A percentile compares a stretch with the other conserved stretches of the same genome.
Conservation (phyloP, 2,329 filamentous ascomycete genomes). For the Massarina eburnea region DNA sequence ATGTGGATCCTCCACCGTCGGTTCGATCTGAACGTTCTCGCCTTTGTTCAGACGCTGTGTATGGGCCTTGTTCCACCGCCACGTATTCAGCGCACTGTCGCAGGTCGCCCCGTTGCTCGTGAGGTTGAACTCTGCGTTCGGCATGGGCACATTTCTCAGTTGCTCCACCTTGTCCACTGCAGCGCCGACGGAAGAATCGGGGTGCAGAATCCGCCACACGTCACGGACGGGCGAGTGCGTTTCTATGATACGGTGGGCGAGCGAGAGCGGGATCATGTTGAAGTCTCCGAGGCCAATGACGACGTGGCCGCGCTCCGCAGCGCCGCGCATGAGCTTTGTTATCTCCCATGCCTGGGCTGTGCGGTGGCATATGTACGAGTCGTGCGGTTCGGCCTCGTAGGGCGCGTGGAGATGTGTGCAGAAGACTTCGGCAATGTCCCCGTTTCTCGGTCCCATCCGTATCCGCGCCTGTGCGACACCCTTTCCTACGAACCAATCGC, state of each 20-base stretch:
- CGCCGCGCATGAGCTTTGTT: conserved; percentile 81
- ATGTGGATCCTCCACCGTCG: conserved; percentile 65
- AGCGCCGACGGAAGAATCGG: conserved; percentile 78
- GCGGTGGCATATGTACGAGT: conserved; percentile 88
- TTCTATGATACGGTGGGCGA: conserved; percentile 81
- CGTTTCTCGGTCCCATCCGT: conserved; percentile 63
- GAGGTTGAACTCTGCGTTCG: conserved; percentile 77
- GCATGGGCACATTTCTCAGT: conserved; percentile 65
- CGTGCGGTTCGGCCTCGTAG: conserved; percentile 76
- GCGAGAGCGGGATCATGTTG: conserved; percentile 89
- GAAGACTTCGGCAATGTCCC: conserved; percentile 82
- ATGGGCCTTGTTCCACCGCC: conserved; percentile 79
- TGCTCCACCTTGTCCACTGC: conserved; percentile 68
- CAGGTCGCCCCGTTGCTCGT: conserved; percentile 82
- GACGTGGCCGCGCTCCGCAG: conserved; percentile 77
- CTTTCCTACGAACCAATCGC: conserved; percentile 96
- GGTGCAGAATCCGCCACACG: conserved; percentile 81
- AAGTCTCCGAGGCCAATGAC: conserved; percentile 90
- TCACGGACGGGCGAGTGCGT: conserved; percentile 77
- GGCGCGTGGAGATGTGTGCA: conserved; percentile 90
- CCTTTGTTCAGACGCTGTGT: conserved; percentile 69
- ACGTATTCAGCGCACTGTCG: conserved; percentile 84
- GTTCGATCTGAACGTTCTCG: conserved; percentile 64
- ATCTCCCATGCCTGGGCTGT: conserved; percentile 95
- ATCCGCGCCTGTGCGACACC: conserved; percentile 85